Evolutionary conservation across 305 asterid species (phyloP), one percentile per base, ranked within the genome.

Genomic region (Stenogyne calaminthoides): DNA sequence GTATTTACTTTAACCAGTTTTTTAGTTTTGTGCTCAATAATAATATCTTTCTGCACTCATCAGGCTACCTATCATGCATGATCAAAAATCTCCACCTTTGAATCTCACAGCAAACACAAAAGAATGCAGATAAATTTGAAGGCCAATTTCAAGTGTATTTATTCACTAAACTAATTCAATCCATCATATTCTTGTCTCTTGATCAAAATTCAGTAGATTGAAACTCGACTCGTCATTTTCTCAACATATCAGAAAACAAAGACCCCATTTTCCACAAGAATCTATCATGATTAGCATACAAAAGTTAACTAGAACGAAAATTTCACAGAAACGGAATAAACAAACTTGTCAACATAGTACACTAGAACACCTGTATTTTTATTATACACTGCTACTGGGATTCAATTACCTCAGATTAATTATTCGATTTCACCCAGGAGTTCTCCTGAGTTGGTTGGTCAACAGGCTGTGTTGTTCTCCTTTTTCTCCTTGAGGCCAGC

Each of bases 401-500:
- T 72, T 72, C 81, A 40, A 47, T 54, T 42, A 71, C 83, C 77
- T 65, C 84, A 6, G 79, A 10, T 9, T 79, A 60, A 25, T 71
- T 47, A 12, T 56, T 34, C 32, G 70, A 29, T 44, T 63, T 51
- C 60, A 51, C 42, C 1, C n/a, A n/a, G n/a, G 77, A 42, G 59
- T 71, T 80, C 68, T 88, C 87, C 5, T 4, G 29, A 10, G 29
- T 74, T 46, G 81, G 67, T 63, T 78, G 77, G 65, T 79, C 89
- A 8, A 70, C 58, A 10, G 84, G 84, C 67, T 84, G 77, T 86
- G 73, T 74, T 19, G 86, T 79, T 74, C 83, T 95, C 84, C 87
- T n/a, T 89, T 79, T 88, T 90, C 88, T 95, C 91, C 81, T 92
- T 92, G 62, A 85, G 88, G 32, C 90, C 82, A 55, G 89, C 96